These are phyloP conservation scores for Pseudocercospora fijiensis DNA, from an alignment of 2,329 filamentous ascomycete species.

Conservation along the genomic window DNA sequence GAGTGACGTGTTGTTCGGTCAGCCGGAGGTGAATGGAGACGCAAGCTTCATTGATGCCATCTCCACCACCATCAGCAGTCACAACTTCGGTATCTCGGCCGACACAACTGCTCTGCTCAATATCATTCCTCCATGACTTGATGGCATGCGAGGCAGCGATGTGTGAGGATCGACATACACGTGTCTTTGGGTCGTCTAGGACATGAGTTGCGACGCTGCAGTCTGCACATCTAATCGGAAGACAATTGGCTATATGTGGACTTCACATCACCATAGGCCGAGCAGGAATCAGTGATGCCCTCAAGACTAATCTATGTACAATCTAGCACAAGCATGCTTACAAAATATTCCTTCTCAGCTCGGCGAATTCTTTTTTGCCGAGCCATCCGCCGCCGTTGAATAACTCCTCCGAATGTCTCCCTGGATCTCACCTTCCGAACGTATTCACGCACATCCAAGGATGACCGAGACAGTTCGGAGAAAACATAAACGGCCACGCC, in stretches of 20 bases:
- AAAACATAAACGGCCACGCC: constrained; percentile 18
- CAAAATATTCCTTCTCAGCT: no score
- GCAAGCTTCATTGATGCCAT: background rate
- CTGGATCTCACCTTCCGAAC: background rate
- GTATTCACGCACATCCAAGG: background rate
- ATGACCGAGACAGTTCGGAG: constrained; percentile 15
- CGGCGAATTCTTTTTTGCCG: background rate
- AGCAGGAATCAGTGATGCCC: background rate
- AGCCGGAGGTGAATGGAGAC: background rate
- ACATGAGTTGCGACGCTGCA: no score
- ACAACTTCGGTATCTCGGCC: no score
- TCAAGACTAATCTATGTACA: no score
- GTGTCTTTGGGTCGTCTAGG: no score
- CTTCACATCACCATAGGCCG: background rate
- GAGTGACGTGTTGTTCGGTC: no score
- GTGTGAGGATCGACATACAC: background rate
- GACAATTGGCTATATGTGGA: no score
- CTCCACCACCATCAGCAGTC: background rate
- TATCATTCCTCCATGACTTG: background rate
- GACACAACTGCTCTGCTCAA: no score
- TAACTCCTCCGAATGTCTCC: background rate
- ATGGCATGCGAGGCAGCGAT: background rate
- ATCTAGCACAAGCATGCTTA: no score
- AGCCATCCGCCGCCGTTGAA: background rate
- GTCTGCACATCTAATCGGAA: no score